Evolutionary conservation across 2,329 filamentous ascomycete genomes (phyloP), one percentile per base, ranked within the genome.

Genomic region (Paecilomyces sp.): DNA sequence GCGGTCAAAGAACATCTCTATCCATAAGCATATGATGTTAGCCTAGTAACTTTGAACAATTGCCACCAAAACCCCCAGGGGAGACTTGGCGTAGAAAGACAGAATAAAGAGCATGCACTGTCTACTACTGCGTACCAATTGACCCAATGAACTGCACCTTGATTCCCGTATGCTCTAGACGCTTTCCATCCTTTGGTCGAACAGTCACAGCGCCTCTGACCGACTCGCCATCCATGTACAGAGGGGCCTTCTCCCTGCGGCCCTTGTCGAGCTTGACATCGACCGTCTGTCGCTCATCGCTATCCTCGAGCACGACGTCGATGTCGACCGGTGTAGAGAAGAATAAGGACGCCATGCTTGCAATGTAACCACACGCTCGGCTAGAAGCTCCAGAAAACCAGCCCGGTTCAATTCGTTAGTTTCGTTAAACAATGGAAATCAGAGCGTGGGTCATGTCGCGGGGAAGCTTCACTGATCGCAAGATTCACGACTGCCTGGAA

Each of bases 1-100:
- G 72, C 94, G 91, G 76, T 99, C 94, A 77, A 96, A 99, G 85
- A 97, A 99, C 94, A 99, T 99, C 77, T 99, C 94, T 96, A 63
- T 41, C 59, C 60, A 56, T n/a, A n/a, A 47, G 31, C 24, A n/a
- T 33, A 31, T 7, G 3, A 28, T 15, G 8, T 30, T 51, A 31
- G 47, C 28, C 58, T 41, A 63, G 58, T 54, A n/a, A 9, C n/a
- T 18, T 47, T 22, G 15, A 47, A n/a, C 7, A 18, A 18, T 47
- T 18, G n/a, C n/a, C 9, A n/a, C 33, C 34, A 57, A 53, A 28
- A 1, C 58, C 28, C 54, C 24, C 53, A 53, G 57, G 41, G 59
- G 57, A 59, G 58, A 54, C 9, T 53, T 33, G 18, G 52, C 13
- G 18, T 55, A 3, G 41, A 24, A 31, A 18, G 41, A 24, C 24